Conservation (phyloP, 208 protist species). For the Tritrichomonas foetus region DNA sequence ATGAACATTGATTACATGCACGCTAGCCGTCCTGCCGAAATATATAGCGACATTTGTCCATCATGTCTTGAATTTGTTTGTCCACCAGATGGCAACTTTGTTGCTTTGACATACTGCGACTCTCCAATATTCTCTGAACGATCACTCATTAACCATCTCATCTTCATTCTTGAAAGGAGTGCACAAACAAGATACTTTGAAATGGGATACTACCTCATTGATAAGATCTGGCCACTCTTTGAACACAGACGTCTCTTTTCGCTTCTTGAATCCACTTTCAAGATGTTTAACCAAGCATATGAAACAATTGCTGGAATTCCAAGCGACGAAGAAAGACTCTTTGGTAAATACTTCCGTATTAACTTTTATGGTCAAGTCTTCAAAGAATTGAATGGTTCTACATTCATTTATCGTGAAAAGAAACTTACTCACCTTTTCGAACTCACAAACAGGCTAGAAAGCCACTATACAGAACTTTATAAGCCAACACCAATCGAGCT, state of each 20-base stretch:
- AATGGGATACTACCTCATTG: background rate
- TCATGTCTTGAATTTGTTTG: background rate
- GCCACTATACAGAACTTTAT: background rate
- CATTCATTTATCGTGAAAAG: slow-evolving; percentile 3
- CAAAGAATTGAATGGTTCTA: background rate
- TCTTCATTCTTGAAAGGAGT: background rate
- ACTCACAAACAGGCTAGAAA: background rate
- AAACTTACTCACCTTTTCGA: background rate
- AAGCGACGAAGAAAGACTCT: background rate
- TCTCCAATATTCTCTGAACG: background rate
- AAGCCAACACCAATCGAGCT: background rate
- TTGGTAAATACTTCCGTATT: background rate
- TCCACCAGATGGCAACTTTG: background rate
- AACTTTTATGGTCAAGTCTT: background rate
- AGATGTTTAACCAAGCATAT: background rate
- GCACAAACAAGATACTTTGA: background rate
- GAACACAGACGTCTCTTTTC: background rate
- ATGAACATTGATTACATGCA: background rate
- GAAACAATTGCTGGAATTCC: background rate
- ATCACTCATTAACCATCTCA: background rate
- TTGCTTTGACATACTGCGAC: background rate
- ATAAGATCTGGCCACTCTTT: background rate
- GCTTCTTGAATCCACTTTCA: background rate
- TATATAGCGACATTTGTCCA: background rate
- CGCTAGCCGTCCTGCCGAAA: background rate